A percentile compares a stretch with the other conserved stretches of the same genome.
Conservation (phyloP, 139 green algal genomes). For the Volvox africanus region DNA sequence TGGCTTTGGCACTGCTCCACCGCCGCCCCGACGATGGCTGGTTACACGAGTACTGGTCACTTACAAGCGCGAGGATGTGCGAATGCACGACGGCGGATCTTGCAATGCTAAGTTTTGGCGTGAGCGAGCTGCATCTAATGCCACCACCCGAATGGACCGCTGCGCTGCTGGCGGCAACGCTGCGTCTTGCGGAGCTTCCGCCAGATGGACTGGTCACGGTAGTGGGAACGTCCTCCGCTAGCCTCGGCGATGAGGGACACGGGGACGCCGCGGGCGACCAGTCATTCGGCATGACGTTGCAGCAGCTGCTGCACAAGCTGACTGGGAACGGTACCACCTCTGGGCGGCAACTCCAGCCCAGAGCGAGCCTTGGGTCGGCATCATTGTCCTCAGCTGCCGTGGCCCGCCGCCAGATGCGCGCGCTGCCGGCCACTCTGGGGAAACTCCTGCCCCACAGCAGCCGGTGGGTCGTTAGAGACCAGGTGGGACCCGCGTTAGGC, state of each 20-base stretch:
- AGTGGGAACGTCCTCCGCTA: not conserved
- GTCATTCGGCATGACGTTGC: not conserved
- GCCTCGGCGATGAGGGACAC: not conserved
- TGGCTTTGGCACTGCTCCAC: not conserved
- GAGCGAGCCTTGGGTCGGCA: not conserved
- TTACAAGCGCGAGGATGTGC: not conserved
- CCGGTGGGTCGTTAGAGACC: not conserved
- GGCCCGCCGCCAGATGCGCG: not conserved
- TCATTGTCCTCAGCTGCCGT: not conserved
- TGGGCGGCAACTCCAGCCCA: not conserved
- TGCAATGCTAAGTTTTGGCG: slow-evolving; percentile 11
- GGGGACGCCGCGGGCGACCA: too few relatives aligned
- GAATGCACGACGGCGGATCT: slow-evolving; percentile 7
- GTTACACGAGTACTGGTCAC: slow-evolving; percentile 2
- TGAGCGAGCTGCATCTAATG: not conserved
- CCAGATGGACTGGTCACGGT: not conserved
- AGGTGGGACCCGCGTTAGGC: not conserved
- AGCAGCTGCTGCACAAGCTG: not conserved
- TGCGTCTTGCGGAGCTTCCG: slow-evolving; percentile 1
- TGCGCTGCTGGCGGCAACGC: not conserved
- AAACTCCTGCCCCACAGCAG: not conserved
- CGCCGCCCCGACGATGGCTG: not conserved
- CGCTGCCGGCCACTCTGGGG: not conserved
- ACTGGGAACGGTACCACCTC: not conserved
- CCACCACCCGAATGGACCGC: not conserved